Percentiles rank a stretch among this genome's conserved stretches.
phyloP scores from a whole-genome alignment of 164 flowering plant species.

The Umbilicus rupestris region DNA sequence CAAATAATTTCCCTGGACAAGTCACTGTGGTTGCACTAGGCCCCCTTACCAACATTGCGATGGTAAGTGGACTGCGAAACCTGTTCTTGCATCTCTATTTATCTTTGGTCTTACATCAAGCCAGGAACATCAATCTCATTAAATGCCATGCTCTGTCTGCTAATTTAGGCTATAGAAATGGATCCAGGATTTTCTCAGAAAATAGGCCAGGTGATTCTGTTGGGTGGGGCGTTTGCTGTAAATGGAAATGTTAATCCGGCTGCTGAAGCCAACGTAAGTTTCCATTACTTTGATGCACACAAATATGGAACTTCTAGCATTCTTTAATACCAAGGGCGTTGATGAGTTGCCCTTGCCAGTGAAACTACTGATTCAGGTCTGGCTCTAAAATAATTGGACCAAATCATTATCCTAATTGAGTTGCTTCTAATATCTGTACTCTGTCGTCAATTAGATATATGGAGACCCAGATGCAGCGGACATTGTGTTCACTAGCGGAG shows the following conservation, averaged over 20 bases:
- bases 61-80: constrained; percentile 33
- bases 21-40: constrained; percentile 86
- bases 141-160: neutral
- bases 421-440: constrained; percentile 4
- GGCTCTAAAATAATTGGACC: neutral
- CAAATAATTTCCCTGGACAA: constrained; percentile 62
- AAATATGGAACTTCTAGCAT: neutral
- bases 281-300: neutral
- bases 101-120: neutral
- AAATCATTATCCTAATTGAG: neutral
- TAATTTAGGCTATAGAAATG: constrained; percentile 53
- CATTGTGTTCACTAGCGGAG: constrained; percentile 85
- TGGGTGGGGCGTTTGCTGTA: constrained; percentile 92
- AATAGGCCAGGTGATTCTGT: constrained; percentile 63
- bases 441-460: constrained; percentile 40
- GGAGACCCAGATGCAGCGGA: constrained; percentile 99
- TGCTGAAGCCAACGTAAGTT: constrained; percentile 84
- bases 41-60: constrained; percentile 84
- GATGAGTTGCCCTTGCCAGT: neutral
- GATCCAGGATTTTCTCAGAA: constrained; percentile 74
- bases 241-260: constrained; percentile 98
- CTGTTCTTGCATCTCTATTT: constrained; percentile 7
- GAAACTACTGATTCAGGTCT: neutral
- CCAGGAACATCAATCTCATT: neutral
- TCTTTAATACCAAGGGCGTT: too few species aligned